phyloP scores from a whole-genome alignment of 139 green algal genomes.

The Dunaliella primolecta region DNA sequence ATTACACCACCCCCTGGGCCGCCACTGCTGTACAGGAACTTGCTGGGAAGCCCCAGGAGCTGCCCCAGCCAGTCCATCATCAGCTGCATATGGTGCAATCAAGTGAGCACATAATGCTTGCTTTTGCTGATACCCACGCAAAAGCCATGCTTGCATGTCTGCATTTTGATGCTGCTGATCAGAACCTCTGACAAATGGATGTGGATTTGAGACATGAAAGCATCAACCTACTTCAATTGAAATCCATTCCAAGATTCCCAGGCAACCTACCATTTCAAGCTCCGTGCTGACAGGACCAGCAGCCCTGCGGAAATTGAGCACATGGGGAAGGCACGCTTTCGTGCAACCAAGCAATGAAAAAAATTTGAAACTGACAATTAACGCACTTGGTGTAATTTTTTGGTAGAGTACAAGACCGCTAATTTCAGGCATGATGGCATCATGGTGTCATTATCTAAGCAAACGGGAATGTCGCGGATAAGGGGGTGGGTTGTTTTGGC shows the following conservation, averaged over 20 bases:
- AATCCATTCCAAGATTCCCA: neutral
- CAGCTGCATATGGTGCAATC: conserved; percentile 46
- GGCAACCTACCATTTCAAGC: conserved; percentile 69
- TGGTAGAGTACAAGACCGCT: too few relatives aligned
- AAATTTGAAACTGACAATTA: too few relatives aligned
- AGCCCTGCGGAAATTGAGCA: conserved; percentile 75
- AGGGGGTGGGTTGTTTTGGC: too few relatives aligned
- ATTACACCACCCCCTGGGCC: conserved; percentile 65
- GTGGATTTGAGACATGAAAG: neutral
- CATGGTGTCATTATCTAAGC: too few relatives aligned
- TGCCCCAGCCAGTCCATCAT: conserved; percentile 83
- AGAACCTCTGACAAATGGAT: neutral
- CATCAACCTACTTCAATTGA: neutral
- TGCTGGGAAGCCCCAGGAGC: conserved; percentile 63
- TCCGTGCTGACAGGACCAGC: conserved; percentile 70
- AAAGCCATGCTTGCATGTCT: neutral
- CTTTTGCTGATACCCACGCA: too few relatives aligned
- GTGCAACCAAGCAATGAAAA: too few relatives aligned
- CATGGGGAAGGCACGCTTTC: too few relatives aligned
- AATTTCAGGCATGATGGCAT: too few relatives aligned
- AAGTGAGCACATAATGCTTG: too few relatives aligned
- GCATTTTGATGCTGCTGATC: neutral
- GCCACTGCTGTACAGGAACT: conserved; percentile 47
- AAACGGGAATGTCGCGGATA: too few relatives aligned
- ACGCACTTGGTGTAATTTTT: too few relatives aligned